These are phyloP conservation scores for Dunaliella primolecta DNA, from an alignment of 139 green algal species.

Conservation along the genomic window DNA sequence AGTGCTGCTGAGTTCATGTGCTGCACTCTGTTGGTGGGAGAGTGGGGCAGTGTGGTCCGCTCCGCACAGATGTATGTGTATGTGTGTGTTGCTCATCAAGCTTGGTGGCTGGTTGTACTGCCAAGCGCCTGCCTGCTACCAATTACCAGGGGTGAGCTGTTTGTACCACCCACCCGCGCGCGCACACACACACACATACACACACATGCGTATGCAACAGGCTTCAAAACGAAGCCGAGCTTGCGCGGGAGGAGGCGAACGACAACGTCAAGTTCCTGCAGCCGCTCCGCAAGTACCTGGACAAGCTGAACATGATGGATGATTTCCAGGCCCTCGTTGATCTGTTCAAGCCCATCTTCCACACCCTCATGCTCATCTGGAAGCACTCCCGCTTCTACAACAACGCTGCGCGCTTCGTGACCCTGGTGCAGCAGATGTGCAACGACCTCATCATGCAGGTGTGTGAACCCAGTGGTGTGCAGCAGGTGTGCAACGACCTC, in stretches of 20 bases:
- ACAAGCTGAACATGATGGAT: slow-evolving; percentile 77
- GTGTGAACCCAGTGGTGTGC: too few species aligned
- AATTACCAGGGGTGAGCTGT: too few species aligned
- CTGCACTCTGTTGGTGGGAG: neutral
- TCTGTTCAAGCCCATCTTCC: slow-evolving; percentile 84
- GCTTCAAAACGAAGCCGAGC: slow-evolving; percentile 51
- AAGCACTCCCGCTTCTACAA: slow-evolving; percentile 83
- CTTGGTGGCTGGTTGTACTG: too few species aligned
- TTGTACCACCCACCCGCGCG: too few species aligned
- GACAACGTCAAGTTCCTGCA: slow-evolving; percentile 80
- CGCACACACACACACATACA: too few species aligned
- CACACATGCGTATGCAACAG: too few species aligned
- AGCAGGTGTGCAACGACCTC: slow-evolving; percentile 86
- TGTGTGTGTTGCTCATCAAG: too few species aligned
- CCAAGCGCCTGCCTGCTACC: too few species aligned
- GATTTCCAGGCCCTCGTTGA: slow-evolving; percentile 72
- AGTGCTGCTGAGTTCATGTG: neutral
- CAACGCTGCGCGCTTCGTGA: slow-evolving; percentile 70
- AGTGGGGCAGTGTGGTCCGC: too few species aligned
- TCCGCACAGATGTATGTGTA: too few species aligned
- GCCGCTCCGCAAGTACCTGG: slow-evolving; percentile 70
- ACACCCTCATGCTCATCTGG: slow-evolving; percentile 89
- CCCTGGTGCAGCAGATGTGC: slow-evolving; percentile 82
- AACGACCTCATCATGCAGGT: slow-evolving; percentile 88
- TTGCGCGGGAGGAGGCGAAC: slow-evolving; percentile 64